Conservation (phyloP, 352 stramenopile species). For the Thalassiosira ordinaria region DNA sequence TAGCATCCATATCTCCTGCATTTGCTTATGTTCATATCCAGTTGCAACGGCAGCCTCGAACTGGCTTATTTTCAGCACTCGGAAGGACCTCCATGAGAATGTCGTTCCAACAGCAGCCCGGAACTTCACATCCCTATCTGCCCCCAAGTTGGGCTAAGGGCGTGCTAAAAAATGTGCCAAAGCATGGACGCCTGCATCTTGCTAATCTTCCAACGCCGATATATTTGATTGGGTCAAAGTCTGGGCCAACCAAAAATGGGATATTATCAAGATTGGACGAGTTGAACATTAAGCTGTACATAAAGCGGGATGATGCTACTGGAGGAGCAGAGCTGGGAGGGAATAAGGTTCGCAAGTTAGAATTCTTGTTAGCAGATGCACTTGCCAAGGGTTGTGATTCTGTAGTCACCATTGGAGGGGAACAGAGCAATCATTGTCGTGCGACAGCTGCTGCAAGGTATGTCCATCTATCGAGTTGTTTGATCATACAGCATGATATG, state of each 20-base stretch:
- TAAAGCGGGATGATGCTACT: constrained; percentile 83
- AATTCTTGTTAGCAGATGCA: constrained; percentile 92
- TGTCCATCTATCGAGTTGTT: too few relatives aligned
- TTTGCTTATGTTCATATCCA: too few relatives aligned
- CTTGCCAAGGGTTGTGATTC: constrained; percentile 88
- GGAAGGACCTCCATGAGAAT: too few relatives aligned
- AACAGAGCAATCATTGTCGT: constrained; percentile 94
- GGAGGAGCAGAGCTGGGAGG: constrained; percentile 90
- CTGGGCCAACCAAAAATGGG: background rate
- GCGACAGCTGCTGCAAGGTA: constrained; percentile 81
- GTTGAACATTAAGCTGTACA: constrained; percentile 60
- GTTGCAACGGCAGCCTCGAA: too few relatives aligned
- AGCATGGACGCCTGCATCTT: constrained; percentile 61
- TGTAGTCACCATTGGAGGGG: constrained; percentile 91
- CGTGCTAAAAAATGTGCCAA: constrained; percentile 56
- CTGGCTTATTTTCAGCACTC: too few relatives aligned
- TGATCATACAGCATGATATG: too few relatives aligned
- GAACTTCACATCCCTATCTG: constrained; percentile 46
- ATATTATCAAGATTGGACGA: constrained; percentile 37
- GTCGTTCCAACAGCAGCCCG: constrained; percentile 9
- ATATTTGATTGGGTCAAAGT: constrained; percentile 24
- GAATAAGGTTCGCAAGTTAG: constrained; percentile 95
- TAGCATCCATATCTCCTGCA: too few relatives aligned
- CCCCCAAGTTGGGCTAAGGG: constrained; percentile 54
- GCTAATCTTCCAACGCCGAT: constrained; percentile 79